phyloP scores from a whole-genome alignment of 225 moss, liverwort and hornwort species.

The Neckera pumila region DNA sequence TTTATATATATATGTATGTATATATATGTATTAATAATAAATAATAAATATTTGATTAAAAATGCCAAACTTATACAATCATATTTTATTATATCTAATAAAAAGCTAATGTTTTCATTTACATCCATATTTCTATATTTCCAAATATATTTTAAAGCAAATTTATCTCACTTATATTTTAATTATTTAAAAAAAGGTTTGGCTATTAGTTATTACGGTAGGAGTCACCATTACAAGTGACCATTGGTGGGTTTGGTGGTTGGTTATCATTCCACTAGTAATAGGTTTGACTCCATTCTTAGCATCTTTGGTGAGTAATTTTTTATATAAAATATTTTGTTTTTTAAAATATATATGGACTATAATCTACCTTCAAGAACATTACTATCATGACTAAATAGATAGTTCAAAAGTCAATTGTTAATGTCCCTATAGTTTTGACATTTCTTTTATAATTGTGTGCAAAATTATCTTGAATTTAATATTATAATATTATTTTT shows the following conservation, averaged over 20 bases:
- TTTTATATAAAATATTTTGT: no score
- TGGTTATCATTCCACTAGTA: conserved; percentile 8
- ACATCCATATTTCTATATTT: neutral
- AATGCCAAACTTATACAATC: neutral
- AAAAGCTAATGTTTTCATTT: fast-evolving
- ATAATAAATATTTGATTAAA: neutral
- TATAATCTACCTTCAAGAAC: neutral
- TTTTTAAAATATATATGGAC: neutral
- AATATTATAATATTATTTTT: fast-evolving
- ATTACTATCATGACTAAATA: fast-evolving
- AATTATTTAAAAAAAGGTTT: neutral
- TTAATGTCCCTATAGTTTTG: no score
- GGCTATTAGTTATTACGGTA: conserved; percentile 30
- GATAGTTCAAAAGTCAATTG: no score
- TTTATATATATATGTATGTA: no score
- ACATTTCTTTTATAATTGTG: neutral
- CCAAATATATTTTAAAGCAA: neutral
- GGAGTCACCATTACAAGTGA: conserved; percentile 28
- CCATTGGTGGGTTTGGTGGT: conserved; percentile 54
- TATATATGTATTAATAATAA: no score
- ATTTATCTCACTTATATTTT: neutral
- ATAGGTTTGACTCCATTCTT: conserved; percentile 18
- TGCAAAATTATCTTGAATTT: neutral
- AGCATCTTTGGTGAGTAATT: conserved; percentile 22
- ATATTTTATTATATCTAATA: no score